These are phyloP conservation scores for Raphanus hybrid DNA, from an alignment of 441 rosid species.

Conservation along the genomic window DNA sequence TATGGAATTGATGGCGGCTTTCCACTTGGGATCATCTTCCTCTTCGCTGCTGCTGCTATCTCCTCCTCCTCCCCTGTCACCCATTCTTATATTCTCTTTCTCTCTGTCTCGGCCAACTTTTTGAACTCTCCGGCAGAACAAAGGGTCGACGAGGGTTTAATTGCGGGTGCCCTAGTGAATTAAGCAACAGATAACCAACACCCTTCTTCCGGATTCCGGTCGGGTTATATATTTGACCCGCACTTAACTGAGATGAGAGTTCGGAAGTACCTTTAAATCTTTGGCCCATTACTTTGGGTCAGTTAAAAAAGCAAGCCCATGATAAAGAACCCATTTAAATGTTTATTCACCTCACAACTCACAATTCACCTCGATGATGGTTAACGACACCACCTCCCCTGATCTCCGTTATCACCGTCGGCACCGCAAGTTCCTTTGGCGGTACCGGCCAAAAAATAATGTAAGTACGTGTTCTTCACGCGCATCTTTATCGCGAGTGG, in stretches of 20 bases:
- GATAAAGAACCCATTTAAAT: neutral
- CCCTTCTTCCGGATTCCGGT: too few species aligned
- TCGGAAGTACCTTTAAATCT: too few species aligned
- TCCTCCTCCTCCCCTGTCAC: neutral
- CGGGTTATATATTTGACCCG: too few species aligned
- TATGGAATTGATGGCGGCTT: constrained; percentile 76
- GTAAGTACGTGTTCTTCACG: neutral
- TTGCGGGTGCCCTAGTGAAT: neutral
- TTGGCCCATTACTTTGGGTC: too few species aligned
- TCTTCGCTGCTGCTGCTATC: constrained; percentile 78
- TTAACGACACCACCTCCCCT: neutral
- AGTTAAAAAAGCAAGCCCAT: neutral
- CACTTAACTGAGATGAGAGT: too few species aligned
- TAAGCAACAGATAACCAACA: too few species aligned
- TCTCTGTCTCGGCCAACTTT: neutral
- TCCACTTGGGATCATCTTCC: constrained; percentile 82
- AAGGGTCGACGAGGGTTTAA: neutral
- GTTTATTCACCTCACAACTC: neutral
- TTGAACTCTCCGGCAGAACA: neutral
- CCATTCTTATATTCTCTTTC: constrained; percentile 9
- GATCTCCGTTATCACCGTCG: neutral
- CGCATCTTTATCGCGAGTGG: constrained; percentile 18
- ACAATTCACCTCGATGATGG: neutral
- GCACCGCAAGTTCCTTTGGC: neutral
- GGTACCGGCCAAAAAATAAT: neutral